Evolutionary conservation across 83 land plant species (phyloP), one percentile per base, ranked within the genome.

Genomic region (Picea abies): DNA sequence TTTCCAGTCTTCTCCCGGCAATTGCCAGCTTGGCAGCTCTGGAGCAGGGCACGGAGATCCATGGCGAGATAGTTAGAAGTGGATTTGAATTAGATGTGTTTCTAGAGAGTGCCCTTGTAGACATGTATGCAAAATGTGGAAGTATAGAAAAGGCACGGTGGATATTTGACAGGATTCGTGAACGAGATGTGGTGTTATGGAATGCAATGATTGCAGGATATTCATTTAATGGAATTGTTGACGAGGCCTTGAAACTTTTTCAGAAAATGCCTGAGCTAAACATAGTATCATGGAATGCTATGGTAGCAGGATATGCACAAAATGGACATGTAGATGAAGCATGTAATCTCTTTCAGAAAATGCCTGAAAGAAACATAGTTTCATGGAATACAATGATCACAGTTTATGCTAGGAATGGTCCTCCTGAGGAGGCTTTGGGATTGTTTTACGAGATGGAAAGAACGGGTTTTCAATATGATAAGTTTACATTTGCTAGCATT

Each of bases 61-160:
- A 91, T 84, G 68, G 69, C 17, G 86, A 89, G 63, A 81, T 61
- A 49, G 60, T 89, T 23, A 85, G 80, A 81, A 76, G 70, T 69
- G 89, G 92, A 0, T 60, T 90, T 35, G 86, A 80, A 41, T 66
- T 66, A 41, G 85, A 90, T 76, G 20, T 86, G 69, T 86, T 79
- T 73, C 86, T 90, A 8, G 80, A 81, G 32, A 90, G 86, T 82
- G 90, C 89, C 17, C 83, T 90, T 87, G 84, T 90, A 68, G 84
- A 85, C 81, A 87, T 88, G 87, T 91, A 87, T 82, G 85, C 86
- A 32, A 87, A 86, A 83, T 91, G 93, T 83, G 93, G 93, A 78
- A 80, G 82, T 41, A 52, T 90, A 32, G 70, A 79, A 6, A 69
- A 82, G 71, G 92, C 88, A 44, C 84, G 83, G 78, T 60, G 63